Percentiles rank a stretch among this genome's conserved stretches.
These are phyloP conservation scores for Crataegus laevigata DNA, from an alignment of 306 rosid species.

Conservation along the genomic window DNA sequence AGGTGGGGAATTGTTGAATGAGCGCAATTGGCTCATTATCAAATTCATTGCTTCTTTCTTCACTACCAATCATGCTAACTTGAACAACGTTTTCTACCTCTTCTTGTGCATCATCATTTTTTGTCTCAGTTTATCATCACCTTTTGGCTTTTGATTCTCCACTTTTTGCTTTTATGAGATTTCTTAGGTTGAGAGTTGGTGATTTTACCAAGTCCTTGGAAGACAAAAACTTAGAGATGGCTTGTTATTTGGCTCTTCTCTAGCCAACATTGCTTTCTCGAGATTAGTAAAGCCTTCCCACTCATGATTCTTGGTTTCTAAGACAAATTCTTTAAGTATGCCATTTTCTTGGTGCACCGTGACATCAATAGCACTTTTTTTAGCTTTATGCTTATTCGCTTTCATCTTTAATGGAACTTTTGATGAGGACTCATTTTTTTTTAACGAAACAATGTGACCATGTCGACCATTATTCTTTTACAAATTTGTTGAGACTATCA, in stretches of 20 bases:
- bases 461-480: not conserved
- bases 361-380: rapidly evolving
- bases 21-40: too few relatives aligned
- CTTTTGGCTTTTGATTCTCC: not conserved
- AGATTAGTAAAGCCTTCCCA: not conserved
- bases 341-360: not conserved
- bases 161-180: too few relatives aligned
- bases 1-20: too few relatives aligned
- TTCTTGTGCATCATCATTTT: too few relatives aligned
- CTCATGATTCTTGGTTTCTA: not conserved
- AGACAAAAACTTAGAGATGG: not conserved
- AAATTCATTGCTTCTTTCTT: too few relatives aligned
- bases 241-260: too few relatives aligned
- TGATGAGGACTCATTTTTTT: too few relatives aligned
- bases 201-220: not conserved
- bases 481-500: not conserved
- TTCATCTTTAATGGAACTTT: not conserved
- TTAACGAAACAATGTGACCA: too few relatives aligned
- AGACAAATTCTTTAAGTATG: too few relatives aligned
- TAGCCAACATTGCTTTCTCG: not conserved
- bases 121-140: too few relatives aligned
- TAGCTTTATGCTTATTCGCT: not conserved
- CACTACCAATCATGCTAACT: too few relatives aligned
- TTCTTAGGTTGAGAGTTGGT: not conserved
- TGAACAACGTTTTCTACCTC: too few relatives aligned